These are phyloP conservation scores for Nicotiana noctiflora DNA, from an alignment of 257 asterid species.

Conservation along the genomic window DNA sequence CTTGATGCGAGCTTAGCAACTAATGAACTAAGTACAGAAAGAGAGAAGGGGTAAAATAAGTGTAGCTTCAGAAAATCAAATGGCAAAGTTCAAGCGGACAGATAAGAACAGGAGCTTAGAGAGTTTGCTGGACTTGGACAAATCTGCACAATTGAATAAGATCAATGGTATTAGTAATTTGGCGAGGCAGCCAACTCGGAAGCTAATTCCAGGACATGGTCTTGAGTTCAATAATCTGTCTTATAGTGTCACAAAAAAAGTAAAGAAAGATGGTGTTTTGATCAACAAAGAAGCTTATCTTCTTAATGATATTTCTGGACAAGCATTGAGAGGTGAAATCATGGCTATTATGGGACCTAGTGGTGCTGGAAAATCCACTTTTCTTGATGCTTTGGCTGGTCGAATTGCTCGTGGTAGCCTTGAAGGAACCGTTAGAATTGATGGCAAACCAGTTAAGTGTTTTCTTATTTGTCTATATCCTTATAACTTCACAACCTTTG, in stretches of 20 bases:
- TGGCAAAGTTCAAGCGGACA: constrained; percentile 32
- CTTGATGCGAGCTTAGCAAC: not conserved
- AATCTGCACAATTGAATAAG: constrained; percentile 25
- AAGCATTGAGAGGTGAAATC: constrained; percentile 67
- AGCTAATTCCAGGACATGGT: constrained; percentile 69
- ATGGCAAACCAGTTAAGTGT: constrained; percentile 60
- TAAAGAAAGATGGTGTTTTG: constrained; percentile 71
- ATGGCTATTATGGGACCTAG: constrained; percentile 93
- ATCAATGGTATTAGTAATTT: not conserved
- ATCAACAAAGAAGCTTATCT: constrained; percentile 63
- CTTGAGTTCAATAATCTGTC: constrained; percentile 66
- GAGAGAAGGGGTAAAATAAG: not conserved
- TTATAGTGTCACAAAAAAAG: constrained; percentile 57
- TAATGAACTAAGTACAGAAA: not conserved
- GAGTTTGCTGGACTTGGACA: constrained; percentile 51
- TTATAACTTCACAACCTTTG: too few species aligned
- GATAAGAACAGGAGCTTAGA: constrained; percentile 47
- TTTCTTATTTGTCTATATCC: not conserved
- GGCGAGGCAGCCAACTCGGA: constrained; percentile 29
- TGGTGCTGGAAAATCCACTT: constrained; percentile 86
- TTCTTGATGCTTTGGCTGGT: constrained; percentile 87
- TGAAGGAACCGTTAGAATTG: constrained; percentile 73
- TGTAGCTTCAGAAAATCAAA: not conserved
- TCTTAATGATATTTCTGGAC: constrained; percentile 75
- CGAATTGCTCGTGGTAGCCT: constrained; percentile 86